phyloP scores from a whole-genome alignment of 73 alveolate species.

The Paramecium biaurelia region DNA sequence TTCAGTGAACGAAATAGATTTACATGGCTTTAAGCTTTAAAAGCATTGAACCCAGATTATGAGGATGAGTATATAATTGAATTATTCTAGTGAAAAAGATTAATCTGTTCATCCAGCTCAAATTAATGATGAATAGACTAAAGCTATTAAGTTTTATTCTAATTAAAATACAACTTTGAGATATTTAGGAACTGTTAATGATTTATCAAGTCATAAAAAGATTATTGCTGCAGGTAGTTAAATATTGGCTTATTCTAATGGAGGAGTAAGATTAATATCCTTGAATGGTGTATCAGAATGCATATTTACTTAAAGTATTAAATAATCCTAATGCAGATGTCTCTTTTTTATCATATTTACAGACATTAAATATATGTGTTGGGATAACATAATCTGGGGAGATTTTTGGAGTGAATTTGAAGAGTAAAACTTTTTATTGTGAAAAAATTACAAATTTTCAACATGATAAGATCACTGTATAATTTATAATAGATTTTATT shows the following conservation, averaged over 20 bases:
- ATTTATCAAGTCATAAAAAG: not conserved
- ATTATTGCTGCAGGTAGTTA: conserved; percentile 25
- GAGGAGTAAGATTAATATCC: conserved; percentile 1
- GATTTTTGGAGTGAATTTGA: conserved; percentile 33
- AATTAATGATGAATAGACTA: not conserved
- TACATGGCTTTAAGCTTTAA: conserved; percentile 29
- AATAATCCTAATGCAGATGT: not conserved
- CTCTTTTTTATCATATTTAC: not conserved
- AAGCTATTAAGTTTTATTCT: not conserved
- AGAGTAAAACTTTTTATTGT: not conserved
- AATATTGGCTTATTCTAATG: conserved; percentile 3
- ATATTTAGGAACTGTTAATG: not conserved
- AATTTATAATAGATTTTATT: not conserved
- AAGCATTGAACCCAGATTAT: conserved; percentile 18
- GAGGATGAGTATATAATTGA: not conserved
- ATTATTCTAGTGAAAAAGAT: not conserved
- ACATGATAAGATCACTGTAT: not conserved
- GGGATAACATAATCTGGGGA: conserved; percentile 6
- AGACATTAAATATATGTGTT: not conserved
- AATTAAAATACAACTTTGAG: not conserved
- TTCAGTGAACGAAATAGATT: conserved; percentile 25
- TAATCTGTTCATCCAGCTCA: not conserved
- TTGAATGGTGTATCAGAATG: not conserved
- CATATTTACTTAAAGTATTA: not conserved
- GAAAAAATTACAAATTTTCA: not conserved